Evolutionary conservation across 108 stramenopile genomes (phyloP).

Genomic region (Parietichytrium sp.): DNA sequence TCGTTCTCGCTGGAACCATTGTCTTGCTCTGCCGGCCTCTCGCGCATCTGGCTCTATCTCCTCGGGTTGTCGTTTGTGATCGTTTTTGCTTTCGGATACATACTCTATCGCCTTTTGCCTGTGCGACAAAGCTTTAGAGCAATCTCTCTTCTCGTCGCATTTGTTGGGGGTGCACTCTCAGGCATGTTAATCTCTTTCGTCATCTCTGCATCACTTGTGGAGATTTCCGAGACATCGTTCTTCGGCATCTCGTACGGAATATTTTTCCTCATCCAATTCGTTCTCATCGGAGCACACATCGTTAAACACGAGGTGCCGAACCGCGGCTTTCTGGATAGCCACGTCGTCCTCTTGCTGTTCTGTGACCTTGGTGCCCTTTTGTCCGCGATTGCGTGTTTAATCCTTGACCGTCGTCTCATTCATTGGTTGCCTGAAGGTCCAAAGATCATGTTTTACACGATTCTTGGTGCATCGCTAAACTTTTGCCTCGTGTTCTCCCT

Average conservation of each 20-base stretch:
- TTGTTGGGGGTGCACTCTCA: constrained; percentile 9
- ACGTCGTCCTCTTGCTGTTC: background rate
- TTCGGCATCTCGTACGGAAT: constrained; percentile 10
- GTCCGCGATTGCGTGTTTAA: constrained; percentile 14
- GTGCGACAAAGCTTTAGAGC: background rate
- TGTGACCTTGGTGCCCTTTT: background rate
- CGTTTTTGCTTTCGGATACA: background rate
- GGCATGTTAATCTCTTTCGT: constrained; percentile 16
- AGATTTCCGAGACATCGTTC: constrained; percentile 29
- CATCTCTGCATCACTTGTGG: constrained; percentile 15
- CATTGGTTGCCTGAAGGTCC: background rate
- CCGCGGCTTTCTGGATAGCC: background rate
- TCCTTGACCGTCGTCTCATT: constrained; percentile 9
- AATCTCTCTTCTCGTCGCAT: background rate
- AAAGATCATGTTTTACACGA: constrained; percentile 7
- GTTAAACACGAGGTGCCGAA: background rate
- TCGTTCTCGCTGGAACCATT: constrained; percentile 9
- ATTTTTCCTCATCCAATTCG: background rate
- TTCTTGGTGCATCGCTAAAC: constrained; percentile 1
- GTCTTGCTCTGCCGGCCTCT: constrained; percentile 17
- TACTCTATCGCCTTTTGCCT: background rate
- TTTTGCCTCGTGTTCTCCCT: constrained; percentile 14
- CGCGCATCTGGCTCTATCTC: constrained; percentile 10
- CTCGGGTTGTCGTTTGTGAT: background rate
- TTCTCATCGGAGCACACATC: background rate